A percentile compares a stretch with the other conserved stretches of the same genome.
phyloP scores from a whole-genome alignment of 495 filamentous ascomycete species.

The Tricharina praecox region DNA sequence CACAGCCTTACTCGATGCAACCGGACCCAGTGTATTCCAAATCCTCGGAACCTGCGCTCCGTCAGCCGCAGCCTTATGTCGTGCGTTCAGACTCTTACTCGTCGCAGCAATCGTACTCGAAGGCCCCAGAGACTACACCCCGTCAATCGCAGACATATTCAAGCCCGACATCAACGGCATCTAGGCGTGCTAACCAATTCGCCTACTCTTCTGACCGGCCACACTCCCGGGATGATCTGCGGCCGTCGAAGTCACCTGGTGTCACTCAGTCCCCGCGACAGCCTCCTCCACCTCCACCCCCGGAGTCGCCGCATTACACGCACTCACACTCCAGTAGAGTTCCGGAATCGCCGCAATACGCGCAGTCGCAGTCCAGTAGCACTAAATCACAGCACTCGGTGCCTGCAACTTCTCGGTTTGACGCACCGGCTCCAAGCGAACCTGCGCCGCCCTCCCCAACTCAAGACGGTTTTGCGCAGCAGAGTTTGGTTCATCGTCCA shows the following conservation, averaged over 20 bases:
- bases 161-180: neutral
- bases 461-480: neutral
- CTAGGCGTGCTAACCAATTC: neutral
- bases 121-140: no score
- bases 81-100: no score
- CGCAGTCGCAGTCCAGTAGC: neutral
- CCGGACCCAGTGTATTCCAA: no score
- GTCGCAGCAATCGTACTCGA: no score
- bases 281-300: neutral
- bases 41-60: no score
- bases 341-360: neutral
- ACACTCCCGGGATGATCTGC: neutral
- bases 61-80: no score
- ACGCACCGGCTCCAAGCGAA: neutral
- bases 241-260: neutral
- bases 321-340: neutral
- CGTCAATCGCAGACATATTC: no score
- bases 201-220: neutral
- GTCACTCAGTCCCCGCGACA: neutral
- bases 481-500: neutral
- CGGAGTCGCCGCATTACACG: neutral
- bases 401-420: neutral
- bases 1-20: no score
- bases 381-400: neutral
- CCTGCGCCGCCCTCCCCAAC: neutral